Evolutionary conservation across 352 stramenopile genomes (phyloP), one percentile per base, ranked within the genome.

Genomic region (Globisporangium megalacanthum): DNA sequence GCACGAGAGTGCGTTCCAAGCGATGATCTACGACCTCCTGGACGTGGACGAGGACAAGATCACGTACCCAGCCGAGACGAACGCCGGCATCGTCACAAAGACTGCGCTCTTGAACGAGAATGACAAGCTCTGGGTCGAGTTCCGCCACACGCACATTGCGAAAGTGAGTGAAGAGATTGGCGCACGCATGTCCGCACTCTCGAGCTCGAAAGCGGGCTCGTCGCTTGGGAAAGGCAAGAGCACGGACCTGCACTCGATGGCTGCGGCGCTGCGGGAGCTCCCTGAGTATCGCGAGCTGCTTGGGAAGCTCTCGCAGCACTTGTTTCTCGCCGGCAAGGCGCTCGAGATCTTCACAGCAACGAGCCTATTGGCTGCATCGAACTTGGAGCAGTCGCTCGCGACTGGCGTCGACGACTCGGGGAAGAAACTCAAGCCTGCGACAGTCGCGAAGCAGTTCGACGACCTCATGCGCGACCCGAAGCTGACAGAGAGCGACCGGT

Each of bases 1-100:
- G 69, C 97, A 99, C 69, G 95, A 99, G 65, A 98, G 97, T 71
- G 98, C 88, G 3, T 99, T 99, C 69, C 95, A 99, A 70, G 89
- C 95, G 1, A 94, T 99, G 82, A 90, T 98, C 15, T 95, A 99
- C 65, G 96, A 99, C 61, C 68, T 99, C 25, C 75, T 99, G 6
- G 69, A 84, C 4, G 72, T 99, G n/a, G 72, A 98, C 31, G 95
- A 97, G 62, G 95, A 98, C 57, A 79, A 92, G 56, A 96, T 98
- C 58, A 97, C 86, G 31, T 97, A 96, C 59, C 77, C 92, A 42
- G 84, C 86, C 46, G 88, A 97, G 52, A 94, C 84, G 13, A 89
- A 92, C 59, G 73, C 75, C 0, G 84, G 84, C 5, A 83, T 70
- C 0, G 69, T 87, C 33, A 90, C 65, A 36, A 94, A 92, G 57